These are phyloP conservation scores for Auxenochlorella pyrenoidosa DNA, from an alignment of 139 green algal genomes.

Conservation along the genomic window DNA sequence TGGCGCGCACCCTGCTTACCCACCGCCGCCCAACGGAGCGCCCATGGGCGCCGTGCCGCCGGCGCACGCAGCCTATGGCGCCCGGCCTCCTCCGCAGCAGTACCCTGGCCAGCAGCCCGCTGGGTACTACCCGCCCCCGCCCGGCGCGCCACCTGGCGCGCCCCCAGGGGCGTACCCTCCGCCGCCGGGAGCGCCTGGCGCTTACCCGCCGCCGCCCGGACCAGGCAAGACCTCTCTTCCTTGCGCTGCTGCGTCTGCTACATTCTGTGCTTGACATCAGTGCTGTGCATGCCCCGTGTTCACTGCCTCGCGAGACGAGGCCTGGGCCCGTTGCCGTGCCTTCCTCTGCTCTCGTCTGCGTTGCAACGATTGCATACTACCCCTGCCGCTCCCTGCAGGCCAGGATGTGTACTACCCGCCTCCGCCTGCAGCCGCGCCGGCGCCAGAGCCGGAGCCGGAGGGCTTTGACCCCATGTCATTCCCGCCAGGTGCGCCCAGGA, in stretches of 20 bases:
- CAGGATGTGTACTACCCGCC: slow-evolving; percentile 14
- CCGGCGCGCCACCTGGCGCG: background rate
- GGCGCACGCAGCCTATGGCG: background rate
- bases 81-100: background rate
- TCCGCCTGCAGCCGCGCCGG: background rate
- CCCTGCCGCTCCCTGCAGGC: background rate
- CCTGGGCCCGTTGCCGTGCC: too few species aligned
- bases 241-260: background rate
- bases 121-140: slow-evolving; percentile 28
- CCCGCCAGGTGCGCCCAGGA: slow-evolving; percentile 69
- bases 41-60: background rate
- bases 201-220: slow-evolving; percentile 8
- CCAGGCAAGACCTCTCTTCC: background rate
- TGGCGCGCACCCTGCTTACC: background rate
- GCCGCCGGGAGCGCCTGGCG: background rate
- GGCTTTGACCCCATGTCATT: slow-evolving; percentile 73
- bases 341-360: too few species aligned
- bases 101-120: slow-evolving; percentile 10
- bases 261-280: too few species aligned
- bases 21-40: background rate
- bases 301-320: background rate
- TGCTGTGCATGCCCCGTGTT: background rate
- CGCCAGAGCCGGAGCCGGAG: slow-evolving; percentile 16
- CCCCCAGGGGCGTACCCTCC: slow-evolving; percentile 13
- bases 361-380: background rate